Evolutionary conservation across 306 rosid species (phyloP).

Genomic region (Fragaria ananassa): DNA sequence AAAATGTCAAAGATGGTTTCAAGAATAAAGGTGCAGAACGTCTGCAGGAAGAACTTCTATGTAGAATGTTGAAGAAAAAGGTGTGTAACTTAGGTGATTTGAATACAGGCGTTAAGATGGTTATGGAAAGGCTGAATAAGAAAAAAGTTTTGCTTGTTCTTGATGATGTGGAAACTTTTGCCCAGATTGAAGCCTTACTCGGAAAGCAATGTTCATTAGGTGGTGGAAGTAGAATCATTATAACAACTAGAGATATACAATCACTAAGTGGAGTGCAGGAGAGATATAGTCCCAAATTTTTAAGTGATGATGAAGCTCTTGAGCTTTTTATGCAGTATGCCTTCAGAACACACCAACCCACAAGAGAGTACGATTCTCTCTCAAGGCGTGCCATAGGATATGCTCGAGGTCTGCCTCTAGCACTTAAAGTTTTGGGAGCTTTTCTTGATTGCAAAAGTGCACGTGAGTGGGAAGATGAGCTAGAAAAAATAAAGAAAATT

Average conservation of each 20-base stretch:
- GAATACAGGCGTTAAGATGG: background rate
- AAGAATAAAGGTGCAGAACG: background rate
- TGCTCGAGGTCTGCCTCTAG: slow-evolving; percentile 25
- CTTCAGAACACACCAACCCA: slow-evolving; percentile 4
- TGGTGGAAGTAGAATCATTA: slow-evolving; percentile 2
- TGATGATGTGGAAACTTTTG: background rate
- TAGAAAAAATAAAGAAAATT: background rate
- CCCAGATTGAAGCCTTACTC: background rate
- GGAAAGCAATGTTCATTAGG: background rate
- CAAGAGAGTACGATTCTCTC: background rate
- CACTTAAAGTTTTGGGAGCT: slow-evolving; percentile 20
- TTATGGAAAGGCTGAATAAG: background rate
- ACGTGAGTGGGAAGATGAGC: slow-evolving; percentile 5
- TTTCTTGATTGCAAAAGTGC: background rate
- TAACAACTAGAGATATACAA: background rate
- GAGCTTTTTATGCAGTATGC: slow-evolving; percentile 15
- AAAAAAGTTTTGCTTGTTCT: background rate
- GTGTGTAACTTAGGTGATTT: background rate
- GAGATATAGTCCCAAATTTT: background rate
- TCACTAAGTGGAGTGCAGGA: slow-evolving; percentile 5
- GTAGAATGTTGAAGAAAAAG: background rate
- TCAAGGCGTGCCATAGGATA: background rate
- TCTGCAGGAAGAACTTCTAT: slow-evolving; percentile 4
- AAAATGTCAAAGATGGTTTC: slow-evolving; percentile 13
- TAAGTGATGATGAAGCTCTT: slow-evolving; percentile 15